Percentiles rank a stretch among this genome's conserved stretches.
phyloP scores from a whole-genome alignment of 208 protist species.

The Wallacemonas collosoma region DNA sequence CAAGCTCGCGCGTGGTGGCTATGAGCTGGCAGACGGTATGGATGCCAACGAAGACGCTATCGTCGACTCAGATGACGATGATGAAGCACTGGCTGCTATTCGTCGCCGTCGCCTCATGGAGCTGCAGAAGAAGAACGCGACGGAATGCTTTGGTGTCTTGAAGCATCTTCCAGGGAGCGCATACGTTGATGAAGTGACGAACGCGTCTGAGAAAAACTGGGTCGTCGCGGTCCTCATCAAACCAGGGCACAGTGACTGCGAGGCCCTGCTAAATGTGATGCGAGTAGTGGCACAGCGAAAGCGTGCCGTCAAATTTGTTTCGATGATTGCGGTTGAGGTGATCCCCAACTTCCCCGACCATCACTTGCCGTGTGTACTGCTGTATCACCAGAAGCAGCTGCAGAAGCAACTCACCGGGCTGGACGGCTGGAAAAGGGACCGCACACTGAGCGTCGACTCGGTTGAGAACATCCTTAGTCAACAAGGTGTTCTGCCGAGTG shows the following conservation, averaged over 20 bases:
- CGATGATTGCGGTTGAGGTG: conserved; percentile 79
- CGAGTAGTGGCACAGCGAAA: conserved; percentile 69
- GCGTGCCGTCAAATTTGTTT: conserved; percentile 80
- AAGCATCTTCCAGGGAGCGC: conserved; percentile 57
- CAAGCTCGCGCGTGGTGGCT: conserved; percentile 72
- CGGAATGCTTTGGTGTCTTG: conserved; percentile 74
- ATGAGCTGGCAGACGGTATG: conserved; percentile 30
- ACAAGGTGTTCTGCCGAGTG: conserved; percentile 45
- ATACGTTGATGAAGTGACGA: conserved; percentile 87
- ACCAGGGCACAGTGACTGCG: conserved; percentile 70
- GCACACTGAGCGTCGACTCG: conserved; percentile 39
- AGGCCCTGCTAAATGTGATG: conserved; percentile 77
- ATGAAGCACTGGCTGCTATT: conserved; percentile 71
- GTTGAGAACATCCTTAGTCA: conserved; percentile 54
- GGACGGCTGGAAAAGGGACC: conserved; percentile 50
- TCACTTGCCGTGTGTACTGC: conserved; percentile 81
- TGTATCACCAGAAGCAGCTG: conserved; percentile 73
- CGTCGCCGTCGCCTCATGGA: conserved; percentile 59
- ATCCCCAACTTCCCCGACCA: conserved; percentile 78
- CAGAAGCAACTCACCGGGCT: conserved; percentile 73
- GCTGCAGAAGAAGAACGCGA: conserved; percentile 50
- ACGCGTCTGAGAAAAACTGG: conserved; percentile 64
- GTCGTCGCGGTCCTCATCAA: conserved; percentile 75
- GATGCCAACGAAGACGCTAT: conserved; percentile 22
- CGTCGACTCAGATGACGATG: conserved; percentile 64